phyloP scores from a whole-genome alignment of 495 filamentous ascomycete species.

The Lepidopterella palustris region DNA sequence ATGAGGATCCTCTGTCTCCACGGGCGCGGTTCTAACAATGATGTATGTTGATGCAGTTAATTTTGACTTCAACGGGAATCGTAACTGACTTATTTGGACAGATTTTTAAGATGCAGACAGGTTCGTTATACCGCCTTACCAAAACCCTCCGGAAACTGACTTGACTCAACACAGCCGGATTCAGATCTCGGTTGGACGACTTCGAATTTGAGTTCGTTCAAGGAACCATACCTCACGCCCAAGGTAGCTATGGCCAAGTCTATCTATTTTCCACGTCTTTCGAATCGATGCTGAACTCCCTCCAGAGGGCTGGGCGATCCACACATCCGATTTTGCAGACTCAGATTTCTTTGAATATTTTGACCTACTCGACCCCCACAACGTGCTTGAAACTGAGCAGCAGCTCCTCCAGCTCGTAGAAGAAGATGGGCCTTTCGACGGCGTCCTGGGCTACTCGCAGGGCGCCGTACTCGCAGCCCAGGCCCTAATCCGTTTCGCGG shows the following conservation, averaged over 20 bases:
- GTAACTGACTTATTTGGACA: neutral
- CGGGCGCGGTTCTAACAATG: constrained; percentile 21
- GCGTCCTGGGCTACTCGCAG: constrained; percentile 19
- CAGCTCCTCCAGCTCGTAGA: constrained; percentile 8
- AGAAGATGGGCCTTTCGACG: constrained; percentile 21
- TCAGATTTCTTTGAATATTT: constrained; percentile 16
- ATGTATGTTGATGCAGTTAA: constrained; percentile 4
- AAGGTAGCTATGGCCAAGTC: constrained; percentile 18
- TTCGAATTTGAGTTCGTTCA: constrained; percentile 24
- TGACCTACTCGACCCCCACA: constrained; percentile 6
- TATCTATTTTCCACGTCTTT: neutral
- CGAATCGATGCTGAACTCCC: neutral
- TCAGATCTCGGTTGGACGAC: constrained; percentile 16
- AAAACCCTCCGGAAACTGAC: constrained; percentile 3
- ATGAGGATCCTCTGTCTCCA: constrained; percentile 26
- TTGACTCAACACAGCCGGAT: constrained; percentile 13
- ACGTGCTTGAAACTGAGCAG: constrained; percentile 8
- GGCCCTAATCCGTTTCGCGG: constrained; percentile 13
- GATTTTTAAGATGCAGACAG: neutral
- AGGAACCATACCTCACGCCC: constrained; percentile 12
- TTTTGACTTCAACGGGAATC: neutral
- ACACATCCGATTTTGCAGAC: neutral
- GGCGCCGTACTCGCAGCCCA: constrained; percentile 23
- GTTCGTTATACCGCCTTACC: neutral
- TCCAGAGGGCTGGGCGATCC: neutral